These are phyloP conservation scores for Phytophthora melonis DNA, from an alignment of 352 stramenopile species.

Conservation along the genomic window DNA sequence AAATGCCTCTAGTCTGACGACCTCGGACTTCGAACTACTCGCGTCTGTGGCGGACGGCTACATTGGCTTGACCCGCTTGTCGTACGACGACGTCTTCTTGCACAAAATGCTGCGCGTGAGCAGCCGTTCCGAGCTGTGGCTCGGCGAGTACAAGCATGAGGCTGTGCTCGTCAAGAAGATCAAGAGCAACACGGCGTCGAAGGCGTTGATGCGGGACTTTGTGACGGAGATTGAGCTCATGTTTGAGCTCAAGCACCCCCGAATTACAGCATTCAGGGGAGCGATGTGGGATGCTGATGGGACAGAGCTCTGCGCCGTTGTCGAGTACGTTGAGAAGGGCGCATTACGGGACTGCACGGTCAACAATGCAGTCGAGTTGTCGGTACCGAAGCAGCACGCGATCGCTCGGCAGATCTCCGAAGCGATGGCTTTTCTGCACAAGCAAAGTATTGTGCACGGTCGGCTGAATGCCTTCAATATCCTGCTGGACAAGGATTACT, in stretches of 20 bases:
- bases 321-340: constrained; percentile 74
- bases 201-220: constrained; percentile 73
- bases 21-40: constrained; percentile 79
- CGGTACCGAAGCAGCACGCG: constrained; percentile 69
- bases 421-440: constrained; percentile 71
- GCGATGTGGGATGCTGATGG: constrained; percentile 80
- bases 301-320: constrained; percentile 76
- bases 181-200: constrained; percentile 76
- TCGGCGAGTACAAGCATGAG: constrained; percentile 74
- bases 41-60: constrained; percentile 73
- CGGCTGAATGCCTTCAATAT: constrained; percentile 84
- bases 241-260: constrained; percentile 69
- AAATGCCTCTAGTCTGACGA: constrained; percentile 71
- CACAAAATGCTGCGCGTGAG: constrained; percentile 80
- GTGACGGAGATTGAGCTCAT: constrained; percentile 87
- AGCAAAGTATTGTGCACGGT: constrained; percentile 78
- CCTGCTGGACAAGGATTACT: constrained; percentile 69
- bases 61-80: constrained; percentile 70
- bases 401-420: constrained; percentile 80
- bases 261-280: constrained; percentile 75
- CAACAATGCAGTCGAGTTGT: constrained; percentile 43
- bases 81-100: constrained; percentile 78
- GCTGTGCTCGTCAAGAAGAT: constrained; percentile 85
- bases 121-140: constrained; percentile 77
- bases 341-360: constrained; percentile 71